Conservation (phyloP, 345 rosid species). For the Melaleuca alternifolia region DNA sequence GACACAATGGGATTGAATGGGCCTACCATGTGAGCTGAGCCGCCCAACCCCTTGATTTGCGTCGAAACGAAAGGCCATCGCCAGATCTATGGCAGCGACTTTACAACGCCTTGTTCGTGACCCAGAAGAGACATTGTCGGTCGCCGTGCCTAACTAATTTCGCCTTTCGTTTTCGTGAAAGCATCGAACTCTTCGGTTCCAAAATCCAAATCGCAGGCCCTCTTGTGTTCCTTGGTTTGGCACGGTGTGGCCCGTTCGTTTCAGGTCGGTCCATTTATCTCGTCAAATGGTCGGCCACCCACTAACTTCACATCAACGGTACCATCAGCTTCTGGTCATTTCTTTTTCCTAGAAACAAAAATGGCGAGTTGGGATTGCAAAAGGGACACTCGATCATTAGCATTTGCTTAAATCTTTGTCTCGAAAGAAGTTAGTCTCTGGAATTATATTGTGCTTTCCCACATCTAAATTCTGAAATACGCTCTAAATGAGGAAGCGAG, state of each 20-base stretch:
- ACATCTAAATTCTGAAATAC: not conserved
- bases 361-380: not conserved
- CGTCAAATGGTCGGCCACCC: not conserved
- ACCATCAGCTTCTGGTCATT: not conserved
- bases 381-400: not conserved
- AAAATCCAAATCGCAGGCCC: not conserved
- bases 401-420: not conserved
- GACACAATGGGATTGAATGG: not conserved
- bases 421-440: not conserved
- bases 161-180: not conserved
- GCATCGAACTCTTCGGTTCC: not conserved
- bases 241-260: not conserved
- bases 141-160: not conserved
- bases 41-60: not conserved
- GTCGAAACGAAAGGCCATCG: not conserved
- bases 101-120: not conserved
- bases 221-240: not conserved
- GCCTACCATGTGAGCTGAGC: slow-evolving; percentile 1
- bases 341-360: not conserved
- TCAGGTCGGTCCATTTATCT: not conserved
- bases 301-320: not conserved
- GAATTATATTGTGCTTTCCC: not conserved
- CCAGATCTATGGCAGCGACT: not conserved
- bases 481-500: not conserved
- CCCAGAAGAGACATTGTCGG: not conserved